These are phyloP conservation scores for Trichocladium antarcticum DNA, from an alignment of 495 filamentous ascomycete species.

Conservation along the genomic window DNA sequence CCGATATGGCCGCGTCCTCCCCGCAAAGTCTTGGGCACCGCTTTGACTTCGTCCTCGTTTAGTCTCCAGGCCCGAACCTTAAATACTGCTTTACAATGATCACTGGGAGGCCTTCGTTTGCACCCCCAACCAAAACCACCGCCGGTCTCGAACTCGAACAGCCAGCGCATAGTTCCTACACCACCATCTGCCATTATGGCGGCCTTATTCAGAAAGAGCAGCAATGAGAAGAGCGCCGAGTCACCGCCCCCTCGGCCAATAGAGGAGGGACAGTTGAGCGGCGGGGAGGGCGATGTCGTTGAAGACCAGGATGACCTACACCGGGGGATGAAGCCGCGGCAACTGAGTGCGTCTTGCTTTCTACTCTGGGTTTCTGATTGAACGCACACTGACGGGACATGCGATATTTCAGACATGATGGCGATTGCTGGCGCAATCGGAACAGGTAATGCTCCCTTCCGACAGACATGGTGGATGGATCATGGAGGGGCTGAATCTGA, in stretches of 20 bases:
- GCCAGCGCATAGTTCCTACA: too few species aligned
- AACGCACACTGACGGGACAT: background rate
- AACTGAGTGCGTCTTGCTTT: slow-evolving; percentile 19
- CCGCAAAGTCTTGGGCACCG: too few species aligned
- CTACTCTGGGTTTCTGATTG: background rate
- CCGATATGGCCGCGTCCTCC: too few species aligned
- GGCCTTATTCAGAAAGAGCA: slow-evolving; percentile 9
- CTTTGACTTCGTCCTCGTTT: too few species aligned
- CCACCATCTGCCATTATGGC: slow-evolving; percentile 1
- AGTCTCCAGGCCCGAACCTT: too few species aligned
- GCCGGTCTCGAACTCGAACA: too few species aligned
- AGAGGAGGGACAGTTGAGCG: background rate
- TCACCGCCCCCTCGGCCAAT: slow-evolving; percentile 9
- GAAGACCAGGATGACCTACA: slow-evolving; percentile 26
- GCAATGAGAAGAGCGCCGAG: slow-evolving; percentile 18
- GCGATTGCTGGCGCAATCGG: slow-evolving; percentile 79
- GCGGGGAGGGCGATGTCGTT: slow-evolving; percentile 16
- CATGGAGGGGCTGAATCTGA: too few species aligned
- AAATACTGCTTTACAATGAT: too few species aligned
- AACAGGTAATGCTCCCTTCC: slow-evolving; percentile 33
- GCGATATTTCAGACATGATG: slow-evolving; percentile 43
- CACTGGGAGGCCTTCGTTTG: too few species aligned
- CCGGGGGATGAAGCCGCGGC: slow-evolving; percentile 29
- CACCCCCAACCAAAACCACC: too few species aligned
- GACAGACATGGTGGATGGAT: too few species aligned